phyloP scores from a whole-genome alignment of 495 filamentous ascomycete genomes.

The Neurospora terricola region DNA sequence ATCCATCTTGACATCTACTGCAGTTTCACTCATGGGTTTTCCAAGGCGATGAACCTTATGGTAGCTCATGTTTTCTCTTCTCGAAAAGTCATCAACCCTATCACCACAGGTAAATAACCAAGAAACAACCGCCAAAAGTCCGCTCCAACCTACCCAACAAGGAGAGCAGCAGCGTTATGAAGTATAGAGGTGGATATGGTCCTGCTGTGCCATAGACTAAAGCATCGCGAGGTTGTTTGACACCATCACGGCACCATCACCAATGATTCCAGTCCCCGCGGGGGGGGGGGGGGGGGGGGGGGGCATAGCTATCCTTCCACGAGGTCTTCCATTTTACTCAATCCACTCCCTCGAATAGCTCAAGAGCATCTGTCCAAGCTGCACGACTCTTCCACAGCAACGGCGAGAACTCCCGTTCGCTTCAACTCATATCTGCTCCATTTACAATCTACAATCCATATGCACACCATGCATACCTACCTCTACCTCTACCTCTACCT shows the following conservation, averaged over 20 bases:
- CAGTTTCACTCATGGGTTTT: too few species aligned
- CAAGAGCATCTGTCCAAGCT: background rate
- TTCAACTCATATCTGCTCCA: background rate
- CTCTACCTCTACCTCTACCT: too few species aligned
- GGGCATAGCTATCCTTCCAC: background rate
- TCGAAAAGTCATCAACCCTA: background rate
- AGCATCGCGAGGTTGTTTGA: background rate
- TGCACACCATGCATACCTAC: background rate
- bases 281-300: too few species aligned
- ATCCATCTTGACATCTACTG: too few species aligned
- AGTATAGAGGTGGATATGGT: background rate
- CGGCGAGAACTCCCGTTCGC: background rate
- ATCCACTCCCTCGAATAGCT: background rate
- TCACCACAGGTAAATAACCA: background rate
- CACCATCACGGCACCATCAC: background rate
- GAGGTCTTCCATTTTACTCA: background rate
- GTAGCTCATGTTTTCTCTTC: background rate
- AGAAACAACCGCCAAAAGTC: background rate
- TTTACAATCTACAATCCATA: background rate
- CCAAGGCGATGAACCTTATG: too few species aligned
- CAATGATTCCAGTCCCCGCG: too few species aligned
- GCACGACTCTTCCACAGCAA: background rate
- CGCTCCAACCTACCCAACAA: background rate
- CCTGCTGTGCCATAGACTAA: background rate
- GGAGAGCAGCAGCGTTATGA: background rate